phyloP scores from a whole-genome alignment of 2,329 filamentous ascomycete genomes.

The Colletotrichum tofieldiae region DNA sequence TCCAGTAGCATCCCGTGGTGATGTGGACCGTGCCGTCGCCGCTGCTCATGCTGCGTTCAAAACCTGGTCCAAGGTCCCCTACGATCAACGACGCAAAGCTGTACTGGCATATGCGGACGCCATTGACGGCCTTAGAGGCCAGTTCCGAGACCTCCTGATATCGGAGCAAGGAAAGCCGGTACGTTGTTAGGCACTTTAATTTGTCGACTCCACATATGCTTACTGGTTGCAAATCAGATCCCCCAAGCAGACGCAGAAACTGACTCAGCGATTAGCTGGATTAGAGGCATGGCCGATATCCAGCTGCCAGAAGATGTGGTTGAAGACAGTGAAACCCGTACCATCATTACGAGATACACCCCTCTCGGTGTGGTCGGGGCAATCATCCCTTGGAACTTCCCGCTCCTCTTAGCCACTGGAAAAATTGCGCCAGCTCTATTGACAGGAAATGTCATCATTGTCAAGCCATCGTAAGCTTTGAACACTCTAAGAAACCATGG shows the following conservation, averaged over 20 bases:
- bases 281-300: slow-evolving; percentile 50
- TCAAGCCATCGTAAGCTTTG: slow-evolving; percentile 65
- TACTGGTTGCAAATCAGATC: slow-evolving; percentile 8
- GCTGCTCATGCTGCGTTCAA: slow-evolving; percentile 49
- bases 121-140: slow-evolving; percentile 42
- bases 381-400: slow-evolving; percentile 72
- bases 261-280: slow-evolving; percentile 47
- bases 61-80: slow-evolving; percentile 48
- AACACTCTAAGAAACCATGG: not conserved
- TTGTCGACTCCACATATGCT: not conserved
- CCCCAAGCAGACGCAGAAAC: slow-evolving; percentile 48
- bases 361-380: slow-evolving; percentile 58
- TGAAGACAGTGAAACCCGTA: slow-evolving; percentile 55
- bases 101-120: slow-evolving; percentile 48
- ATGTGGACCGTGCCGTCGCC: slow-evolving; percentile 51
- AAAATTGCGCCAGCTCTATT: slow-evolving; percentile 72
- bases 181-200: not conserved
- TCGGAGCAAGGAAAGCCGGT: slow-evolving; percentile 52
- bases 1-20: slow-evolving; percentile 48
- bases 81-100: slow-evolving; percentile 45
- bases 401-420: slow-evolving; percentile 64
- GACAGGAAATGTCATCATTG: slow-evolving; percentile 69
- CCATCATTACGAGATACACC: slow-evolving; percentile 53
- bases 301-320: slow-evolving; percentile 57
- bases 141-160: slow-evolving; percentile 47